Conservation (phyloP, 2,329 filamentous ascomycete genomes). For the Lasiodiplodia sp. region DNA sequence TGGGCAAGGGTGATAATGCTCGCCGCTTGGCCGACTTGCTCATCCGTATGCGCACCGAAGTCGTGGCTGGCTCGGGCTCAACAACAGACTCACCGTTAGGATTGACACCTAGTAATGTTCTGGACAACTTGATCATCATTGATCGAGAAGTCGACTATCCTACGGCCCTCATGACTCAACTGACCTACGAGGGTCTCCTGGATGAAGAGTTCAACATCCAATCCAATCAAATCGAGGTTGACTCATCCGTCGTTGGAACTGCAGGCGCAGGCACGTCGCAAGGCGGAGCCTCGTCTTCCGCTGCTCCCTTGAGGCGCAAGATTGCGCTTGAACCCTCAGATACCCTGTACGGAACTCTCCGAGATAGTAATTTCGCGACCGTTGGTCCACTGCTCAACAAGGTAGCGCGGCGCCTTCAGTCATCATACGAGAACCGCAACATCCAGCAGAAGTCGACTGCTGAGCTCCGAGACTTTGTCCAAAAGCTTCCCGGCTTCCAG, state of each 20-base stretch:
- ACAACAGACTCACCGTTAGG: slow-evolving; percentile 65
- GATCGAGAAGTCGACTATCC: slow-evolving; percentile 95
- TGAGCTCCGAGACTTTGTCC: slow-evolving; percentile 94
- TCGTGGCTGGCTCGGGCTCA: slow-evolving; percentile 73
- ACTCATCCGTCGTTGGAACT: slow-evolving; percentile 86
- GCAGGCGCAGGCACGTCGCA: slow-evolving; percentile 64
- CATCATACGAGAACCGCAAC: slow-evolving; percentile 87
- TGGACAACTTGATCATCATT: slow-evolving; percentile 92
- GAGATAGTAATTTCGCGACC: slow-evolving; percentile 94
- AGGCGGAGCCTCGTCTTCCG: slow-evolving; percentile 53
- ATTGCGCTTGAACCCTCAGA: slow-evolving; percentile 89
- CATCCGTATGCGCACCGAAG: slow-evolving; percentile 88
- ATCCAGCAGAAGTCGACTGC: slow-evolving; percentile 81
- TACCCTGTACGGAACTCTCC: slow-evolving; percentile 83
- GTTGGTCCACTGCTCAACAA: slow-evolving; percentile 90
- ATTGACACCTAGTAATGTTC: slow-evolving; percentile 82
- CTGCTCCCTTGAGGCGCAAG: slow-evolving; percentile 75
- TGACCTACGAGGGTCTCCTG: slow-evolving; percentile 95
- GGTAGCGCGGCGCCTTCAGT: slow-evolving; percentile 83
- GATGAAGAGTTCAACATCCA: slow-evolving; percentile 93
- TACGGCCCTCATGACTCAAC: slow-evolving; percentile 87
- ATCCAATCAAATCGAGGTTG: slow-evolving; percentile 91
- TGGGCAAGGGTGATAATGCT: slow-evolving; percentile 95
- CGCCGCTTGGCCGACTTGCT: slow-evolving; percentile 87
- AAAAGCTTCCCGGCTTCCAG: slow-evolving; percentile 88